These are phyloP conservation scores for Dorcoceras hygrometricum DNA, from an alignment of 257 asterid genomes.

Conservation along the genomic window DNA sequence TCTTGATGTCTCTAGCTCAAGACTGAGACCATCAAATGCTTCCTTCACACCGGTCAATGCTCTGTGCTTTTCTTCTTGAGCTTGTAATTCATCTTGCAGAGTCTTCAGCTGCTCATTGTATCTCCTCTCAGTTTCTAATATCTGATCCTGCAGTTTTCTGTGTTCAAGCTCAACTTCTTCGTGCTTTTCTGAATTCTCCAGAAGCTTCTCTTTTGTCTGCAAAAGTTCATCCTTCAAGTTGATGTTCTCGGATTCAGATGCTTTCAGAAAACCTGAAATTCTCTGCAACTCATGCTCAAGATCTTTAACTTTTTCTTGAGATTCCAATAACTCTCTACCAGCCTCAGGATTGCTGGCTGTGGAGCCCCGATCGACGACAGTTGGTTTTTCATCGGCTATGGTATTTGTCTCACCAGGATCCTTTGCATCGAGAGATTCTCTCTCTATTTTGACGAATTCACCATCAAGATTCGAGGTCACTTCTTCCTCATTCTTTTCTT, in stretches of 20 bases:
- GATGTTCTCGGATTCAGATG: conserved; percentile 55
- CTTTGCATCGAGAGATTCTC: conserved; percentile 46
- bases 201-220: conserved; percentile 47
- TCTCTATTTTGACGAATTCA: conserved; percentile 87
- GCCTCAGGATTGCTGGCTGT: conserved; percentile 29
- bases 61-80: conserved; percentile 51
- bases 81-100: conserved; percentile 57
- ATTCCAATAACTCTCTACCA: conserved; percentile 59
- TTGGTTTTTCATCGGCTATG: conserved; percentile 26
- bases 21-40: conserved; percentile 49
- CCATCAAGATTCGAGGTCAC: conserved; percentile 55
- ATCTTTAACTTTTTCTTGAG: conserved; percentile 67
- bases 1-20: conserved; percentile 64
- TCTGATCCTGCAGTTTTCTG: conserved; percentile 52
- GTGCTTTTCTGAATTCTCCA: conserved; percentile 38
- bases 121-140: conserved; percentile 51
- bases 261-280: conserved; percentile 48
- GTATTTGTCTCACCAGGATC: conserved; percentile 28
- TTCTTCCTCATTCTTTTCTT: conserved; percentile 54
- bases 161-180: conserved; percentile 54
- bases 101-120: conserved; percentile 50
- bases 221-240: conserved; percentile 55
- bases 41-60: conserved; percentile 59
- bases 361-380: conserved; percentile 18
- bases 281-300: conserved; percentile 62